Evolutionary conservation across 2,329 filamentous ascomycete species (phyloP).

Genomic region (Chaetomium olivaceum): DNA sequence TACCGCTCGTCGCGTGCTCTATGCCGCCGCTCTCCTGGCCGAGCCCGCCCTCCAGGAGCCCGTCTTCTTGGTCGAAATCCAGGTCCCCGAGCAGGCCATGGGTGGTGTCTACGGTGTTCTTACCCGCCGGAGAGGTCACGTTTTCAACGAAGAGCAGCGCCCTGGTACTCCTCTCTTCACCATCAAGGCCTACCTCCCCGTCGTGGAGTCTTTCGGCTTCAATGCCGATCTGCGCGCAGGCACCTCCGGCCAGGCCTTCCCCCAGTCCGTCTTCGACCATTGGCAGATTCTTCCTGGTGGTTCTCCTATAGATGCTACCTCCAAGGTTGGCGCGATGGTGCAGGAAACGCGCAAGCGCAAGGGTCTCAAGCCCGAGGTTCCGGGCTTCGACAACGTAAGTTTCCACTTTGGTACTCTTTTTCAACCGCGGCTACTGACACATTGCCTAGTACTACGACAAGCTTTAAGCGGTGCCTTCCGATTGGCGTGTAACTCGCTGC

Average conservation of each 20-base stretch:
- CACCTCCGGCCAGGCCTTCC: constrained; percentile 98
- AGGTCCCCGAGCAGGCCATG: constrained; percentile 98
- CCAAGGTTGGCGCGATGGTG: constrained; percentile 82
- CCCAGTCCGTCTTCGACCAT: constrained; percentile 98
- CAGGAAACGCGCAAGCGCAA: constrained; percentile 96
- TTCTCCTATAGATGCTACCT: constrained; percentile 78
- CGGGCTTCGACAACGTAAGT: constrained; percentile 94
- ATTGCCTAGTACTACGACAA: constrained; percentile 91
- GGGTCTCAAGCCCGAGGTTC: constrained; percentile 96
- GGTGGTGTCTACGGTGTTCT: constrained; percentile 99
- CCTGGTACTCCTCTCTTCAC: constrained; percentile 99
- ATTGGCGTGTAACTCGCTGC: constrained; percentile 46
- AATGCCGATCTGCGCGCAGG: constrained; percentile 91
- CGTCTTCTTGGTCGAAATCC: constrained; percentile 98
- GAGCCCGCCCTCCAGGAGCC: constrained; percentile 92
- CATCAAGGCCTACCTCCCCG: constrained; percentile 58
- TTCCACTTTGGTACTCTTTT: constrained; percentile 8
- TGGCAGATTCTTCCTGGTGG: constrained; percentile 96
- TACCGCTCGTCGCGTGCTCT: constrained; percentile 95
- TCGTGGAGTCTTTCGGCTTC: constrained; percentile 68
- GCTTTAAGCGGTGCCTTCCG: constrained; percentile 68
- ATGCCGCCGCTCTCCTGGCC: constrained; percentile 87
- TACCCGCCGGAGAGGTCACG: constrained; percentile 96
- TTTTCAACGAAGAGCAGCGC: constrained; percentile 97
- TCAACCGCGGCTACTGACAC: constrained; percentile 41